phyloP scores from a whole-genome alignment of 768 basidiomycete genomes.

The Mycena crocata region DNA sequence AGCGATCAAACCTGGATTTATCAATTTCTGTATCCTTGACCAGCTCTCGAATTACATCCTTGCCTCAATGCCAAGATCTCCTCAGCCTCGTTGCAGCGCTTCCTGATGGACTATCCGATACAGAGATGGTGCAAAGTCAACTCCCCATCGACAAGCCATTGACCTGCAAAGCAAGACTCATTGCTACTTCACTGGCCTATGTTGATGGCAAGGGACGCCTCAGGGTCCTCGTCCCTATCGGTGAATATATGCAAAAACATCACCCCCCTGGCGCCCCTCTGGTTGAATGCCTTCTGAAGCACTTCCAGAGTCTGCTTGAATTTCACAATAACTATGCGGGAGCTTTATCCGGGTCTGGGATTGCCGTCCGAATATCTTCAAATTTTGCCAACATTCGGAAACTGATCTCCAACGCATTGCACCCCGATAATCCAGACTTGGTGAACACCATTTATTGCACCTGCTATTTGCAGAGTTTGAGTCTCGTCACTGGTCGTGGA shows the following conservation, averaged over 20 bases:
- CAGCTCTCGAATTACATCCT: background rate
- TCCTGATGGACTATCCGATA: slow-evolving; percentile 1
- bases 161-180: background rate
- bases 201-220: background rate
- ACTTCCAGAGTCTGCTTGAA: background rate
- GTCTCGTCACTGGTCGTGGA: background rate
- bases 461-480: background rate
- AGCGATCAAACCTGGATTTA: background rate
- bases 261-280: background rate
- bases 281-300: background rate
- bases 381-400: background rate
- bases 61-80: background rate
- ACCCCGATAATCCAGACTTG: background rate
- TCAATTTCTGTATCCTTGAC: background rate
- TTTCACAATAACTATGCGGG: background rate
- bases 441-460: background rate
- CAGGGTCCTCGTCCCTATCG: background rate
- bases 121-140: background rate
- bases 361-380: background rate
- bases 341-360: too few relatives aligned
- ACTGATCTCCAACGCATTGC: background rate
- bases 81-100: background rate
- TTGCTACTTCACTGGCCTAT: background rate
- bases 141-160: background rate
- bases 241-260: background rate